Evolutionary conservation across 192 early-diverging fungal genomes (phyloP), one percentile per base, ranked within the genome.

Genomic region (Podila clonocystis): DNA sequence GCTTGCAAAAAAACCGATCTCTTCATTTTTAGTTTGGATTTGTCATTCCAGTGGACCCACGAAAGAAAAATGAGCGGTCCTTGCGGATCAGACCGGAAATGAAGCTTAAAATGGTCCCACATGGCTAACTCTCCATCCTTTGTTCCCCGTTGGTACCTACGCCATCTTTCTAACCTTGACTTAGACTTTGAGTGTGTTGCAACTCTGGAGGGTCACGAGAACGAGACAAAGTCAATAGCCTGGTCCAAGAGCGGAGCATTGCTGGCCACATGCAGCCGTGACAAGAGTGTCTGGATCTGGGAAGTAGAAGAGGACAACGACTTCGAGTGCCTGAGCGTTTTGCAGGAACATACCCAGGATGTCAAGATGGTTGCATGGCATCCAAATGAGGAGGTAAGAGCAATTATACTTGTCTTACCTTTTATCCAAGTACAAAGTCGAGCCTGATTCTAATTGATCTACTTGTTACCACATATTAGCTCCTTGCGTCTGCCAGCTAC

Each of bases 281-380:
- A 99, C 85, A 98, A 97, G 82, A 96, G 94, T 84, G 96, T 99
- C 34, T 99, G 98, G 98, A 96, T 99, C 70, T 99, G 98, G 98
- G 98, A 99, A 75, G 90, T 91, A 11, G 83, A 87, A 33, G 84
- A 91, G 30, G 95, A 97, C 68, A 93, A 91, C 69, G 97, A 99
- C 75, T 99, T 99, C 87, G 96, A 98, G 80, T 97, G 95, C 82
- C 85, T 99, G 22, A 93, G 91, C 65, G 96, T 99, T 30, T 84
- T 98, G 28, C 95, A 97, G 83, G 96, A 99, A 72, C 98, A 99
- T 79, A 92, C 91, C 12, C 95, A 98, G 83, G 98, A 99, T 76
- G 97, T 98, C 50, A 99, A 99, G 75, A 92, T 92, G 90, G 93
- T 99, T 0, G 70, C 87, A 29, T 99, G 96, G 96, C 95, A 97